Evolutionary conservation across 2,329 filamentous ascomycete genomes (phyloP), one percentile per base, ranked within the genome.

Genomic region (Rachicladosporium sp.): DNA sequence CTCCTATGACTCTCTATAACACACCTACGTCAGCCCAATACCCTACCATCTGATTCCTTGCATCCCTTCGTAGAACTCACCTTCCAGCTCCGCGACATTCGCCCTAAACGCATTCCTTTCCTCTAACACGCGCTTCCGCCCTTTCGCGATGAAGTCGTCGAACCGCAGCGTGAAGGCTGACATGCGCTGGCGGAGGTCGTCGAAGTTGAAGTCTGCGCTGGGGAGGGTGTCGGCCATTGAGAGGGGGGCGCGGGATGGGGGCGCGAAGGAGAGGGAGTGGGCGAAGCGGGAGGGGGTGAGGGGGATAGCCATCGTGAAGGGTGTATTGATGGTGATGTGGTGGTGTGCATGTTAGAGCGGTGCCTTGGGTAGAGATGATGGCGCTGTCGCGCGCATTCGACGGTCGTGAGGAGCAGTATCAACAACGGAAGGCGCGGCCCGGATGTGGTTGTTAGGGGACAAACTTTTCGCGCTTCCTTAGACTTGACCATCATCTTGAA

Each of bases 151-250:
- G 52, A 95, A 96, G 0, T 80, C 78, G 58, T 98, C 91, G 53
- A 98, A 98, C 51, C 78, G 82, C 6, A 77, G 73, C 0, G 83
- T 95, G 60, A 98, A 98, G 47, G 83, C 85, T 39, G 80, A 74
- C 91, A 98, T 96, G 63, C 87, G 83, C 55, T 89, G 86, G 63
- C 89, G 88, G 57, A 98, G 66, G 51, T 95, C 86, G 53, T 96
- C 88, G 61, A 96, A 96, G 43, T 87, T 87, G 61, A 98, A 96
- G 63, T 94, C 87, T 61, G 93, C 83, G 58, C 74, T 84, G 29
- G 91, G 91, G 6, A 98, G 76, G 36, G 77, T 76, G 58, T 87
- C 82, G 32, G 79, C 80, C 66, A 84, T 76, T 5, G 79, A 82
- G 29, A 46, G 45, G 23, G 73, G 68, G 51, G 76, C 69, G 53